Conservation (phyloP, 2,329 filamentous ascomycete genomes). For the Alternaria conjuncta region DNA sequence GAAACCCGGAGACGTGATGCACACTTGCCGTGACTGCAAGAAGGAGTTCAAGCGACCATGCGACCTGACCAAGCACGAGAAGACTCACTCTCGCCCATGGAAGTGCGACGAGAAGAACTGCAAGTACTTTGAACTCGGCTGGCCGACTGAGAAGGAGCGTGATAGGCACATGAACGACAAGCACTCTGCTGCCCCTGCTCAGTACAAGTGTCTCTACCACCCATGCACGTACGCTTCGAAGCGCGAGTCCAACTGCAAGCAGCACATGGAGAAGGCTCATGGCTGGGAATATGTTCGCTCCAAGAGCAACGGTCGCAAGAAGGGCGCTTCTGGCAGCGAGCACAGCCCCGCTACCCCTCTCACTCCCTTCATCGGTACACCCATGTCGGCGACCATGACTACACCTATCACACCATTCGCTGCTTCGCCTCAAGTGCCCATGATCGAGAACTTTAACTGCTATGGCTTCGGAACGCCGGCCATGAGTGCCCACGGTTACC, state of each 20-base stretch:
- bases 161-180: slow-evolving; percentile 97
- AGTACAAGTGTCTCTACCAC: slow-evolving; percentile 83
- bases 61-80: slow-evolving; percentile 96
- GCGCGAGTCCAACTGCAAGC: slow-evolving; percentile 95
- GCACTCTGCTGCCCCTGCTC: slow-evolving; percentile 78
- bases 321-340: slow-evolving; percentile 33
- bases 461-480: slow-evolving; percentile 44
- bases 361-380: slow-evolving; percentile 47
- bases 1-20: slow-evolving; percentile 80
- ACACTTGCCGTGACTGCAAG: slow-evolving; percentile 78
- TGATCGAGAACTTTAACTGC: slow-evolving; percentile 42
- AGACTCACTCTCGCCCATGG: slow-evolving; percentile 95
- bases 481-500: slow-evolving; percentile 35
- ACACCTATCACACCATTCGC: slow-evolving; percentile 49
- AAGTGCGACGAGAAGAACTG: slow-evolving; percentile 84
- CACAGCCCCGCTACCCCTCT: slow-evolving; percentile 40
- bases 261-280: slow-evolving; percentile 98
- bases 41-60: slow-evolving; percentile 98
- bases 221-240: slow-evolving; percentile 94
- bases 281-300: slow-evolving; percentile 89
- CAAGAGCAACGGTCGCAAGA: slow-evolving; percentile 77
- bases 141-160: slow-evolving; percentile 97
- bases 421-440: slow-evolving; percentile 51
- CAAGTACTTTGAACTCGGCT: slow-evolving; percentile 89
- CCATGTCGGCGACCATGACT: slow-evolving; percentile 40